Percentiles rank a stretch among this genome's conserved stretches.
These are phyloP conservation scores for Primulina huaijiensis DNA, from an alignment of 257 asterid genomes.

Conservation along the genomic window DNA sequence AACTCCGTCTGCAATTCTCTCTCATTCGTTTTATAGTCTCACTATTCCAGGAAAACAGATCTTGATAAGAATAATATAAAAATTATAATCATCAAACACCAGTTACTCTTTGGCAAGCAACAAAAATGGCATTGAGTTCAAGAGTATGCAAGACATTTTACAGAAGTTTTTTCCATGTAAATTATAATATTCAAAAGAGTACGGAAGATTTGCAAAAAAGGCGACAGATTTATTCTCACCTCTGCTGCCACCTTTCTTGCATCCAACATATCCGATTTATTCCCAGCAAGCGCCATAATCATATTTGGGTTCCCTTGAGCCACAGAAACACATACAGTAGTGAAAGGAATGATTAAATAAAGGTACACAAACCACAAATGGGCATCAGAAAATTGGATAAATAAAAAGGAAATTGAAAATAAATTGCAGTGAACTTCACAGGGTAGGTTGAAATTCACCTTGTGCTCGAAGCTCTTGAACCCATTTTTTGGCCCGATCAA, in stretches of 20 bases:
- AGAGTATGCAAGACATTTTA: constrained; percentile 1
- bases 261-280: constrained; percentile 72
- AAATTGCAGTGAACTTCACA: background rate
- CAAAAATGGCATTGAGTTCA: background rate
- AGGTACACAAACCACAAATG: background rate
- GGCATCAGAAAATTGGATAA: background rate
- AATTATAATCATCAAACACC: background rate
- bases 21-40: background rate
- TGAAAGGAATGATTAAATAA: constrained; percentile 4
- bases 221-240: constrained; percentile 39
- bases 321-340: constrained; percentile 16
- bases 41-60: background rate
- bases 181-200: constrained; percentile 7
- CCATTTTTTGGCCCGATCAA: constrained; percentile 91
- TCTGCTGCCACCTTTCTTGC: constrained; percentile 64
- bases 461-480: constrained; percentile 95
- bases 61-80: background rate
- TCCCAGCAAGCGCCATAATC: constrained; percentile 89
- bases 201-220: constrained; percentile 8
- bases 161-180: background rate
- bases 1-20: background rate
- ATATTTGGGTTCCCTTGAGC: constrained; percentile 62
- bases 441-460: constrained; percentile 38
- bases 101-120: background rate
- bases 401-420: background rate